These are phyloP conservation scores for Diaporthe caulivora DNA, from an alignment of 2,329 filamentous ascomycete genomes.

Conservation along the genomic window DNA sequence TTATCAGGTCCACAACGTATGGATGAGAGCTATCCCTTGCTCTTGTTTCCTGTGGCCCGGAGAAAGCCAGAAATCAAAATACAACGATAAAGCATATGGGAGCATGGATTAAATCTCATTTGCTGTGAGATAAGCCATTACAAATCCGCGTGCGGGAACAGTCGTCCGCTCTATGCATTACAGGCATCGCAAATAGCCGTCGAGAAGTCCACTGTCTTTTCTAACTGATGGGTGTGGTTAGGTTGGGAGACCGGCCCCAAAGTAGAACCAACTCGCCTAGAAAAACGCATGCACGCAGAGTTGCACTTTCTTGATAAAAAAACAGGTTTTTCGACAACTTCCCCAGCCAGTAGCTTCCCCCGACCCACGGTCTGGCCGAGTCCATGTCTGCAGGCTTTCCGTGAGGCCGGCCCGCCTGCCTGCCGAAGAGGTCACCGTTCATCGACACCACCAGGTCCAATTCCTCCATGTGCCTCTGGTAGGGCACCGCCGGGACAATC, in stretches of 20 bases:
- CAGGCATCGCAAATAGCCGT: not conserved
- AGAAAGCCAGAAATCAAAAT: not conserved
- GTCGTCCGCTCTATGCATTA: not conserved
- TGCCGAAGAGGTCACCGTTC: not conserved
- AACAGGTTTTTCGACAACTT: conserved; percentile 31
- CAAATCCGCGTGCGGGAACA: not conserved
- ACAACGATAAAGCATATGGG: not conserved
- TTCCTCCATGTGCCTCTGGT: not conserved
- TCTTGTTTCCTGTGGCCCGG: not conserved
- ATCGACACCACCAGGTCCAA: not conserved
- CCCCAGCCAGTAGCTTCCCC: conserved; percentile 9
- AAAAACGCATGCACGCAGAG: conserved; percentile 21
- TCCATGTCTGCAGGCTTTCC: conserved; percentile 22
- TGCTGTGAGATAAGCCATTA: not conserved
- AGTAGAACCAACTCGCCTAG: conserved; percentile 13
- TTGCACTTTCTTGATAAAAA: conserved; percentile 14
- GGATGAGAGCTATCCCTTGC: conserved; percentile 5
- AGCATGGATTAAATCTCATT: not conserved
- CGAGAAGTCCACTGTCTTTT: not conserved
- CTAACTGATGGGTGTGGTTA: not conserved
- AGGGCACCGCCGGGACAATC: not conserved
- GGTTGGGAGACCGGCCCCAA: not conserved
- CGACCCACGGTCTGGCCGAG: conserved; percentile 24
- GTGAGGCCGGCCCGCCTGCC: conserved; percentile 11
- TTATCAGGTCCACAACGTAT: conserved; percentile 10